phyloP scores from a whole-genome alignment of 441 rosid species.

The Breynia disticha region DNA sequence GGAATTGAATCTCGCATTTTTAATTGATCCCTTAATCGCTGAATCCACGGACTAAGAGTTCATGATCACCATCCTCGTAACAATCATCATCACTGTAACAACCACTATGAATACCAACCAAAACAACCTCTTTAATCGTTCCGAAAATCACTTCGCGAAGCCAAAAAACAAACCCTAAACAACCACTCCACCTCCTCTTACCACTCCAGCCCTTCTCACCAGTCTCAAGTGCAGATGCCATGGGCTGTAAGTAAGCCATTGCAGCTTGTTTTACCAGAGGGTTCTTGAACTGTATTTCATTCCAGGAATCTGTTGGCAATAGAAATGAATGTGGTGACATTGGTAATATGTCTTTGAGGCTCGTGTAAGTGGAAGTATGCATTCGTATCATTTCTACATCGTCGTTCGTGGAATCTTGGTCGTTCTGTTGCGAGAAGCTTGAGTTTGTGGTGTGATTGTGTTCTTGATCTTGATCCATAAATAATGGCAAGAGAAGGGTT shows the following conservation, averaged over 20 bases:
- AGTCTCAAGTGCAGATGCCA: slow-evolving; percentile 24
- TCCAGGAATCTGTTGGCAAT: slow-evolving; percentile 28
- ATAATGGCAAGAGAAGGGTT: too few relatives aligned
- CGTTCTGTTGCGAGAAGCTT: too few relatives aligned
- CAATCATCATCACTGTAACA: slow-evolving; percentile 11
- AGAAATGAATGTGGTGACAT: slow-evolving; percentile 17
- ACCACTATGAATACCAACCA: slow-evolving; percentile 9
- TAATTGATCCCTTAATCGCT: too few relatives aligned
- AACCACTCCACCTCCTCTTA: slow-evolving; percentile 28
- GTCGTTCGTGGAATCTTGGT: slow-evolving; percentile 16
- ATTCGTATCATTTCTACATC: slow-evolving; percentile 34
- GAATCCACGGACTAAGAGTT: too few relatives aligned
- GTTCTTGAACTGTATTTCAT: slow-evolving; percentile 47
- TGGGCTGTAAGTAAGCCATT: slow-evolving; percentile 53
- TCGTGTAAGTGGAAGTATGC: slow-evolving; percentile 32
- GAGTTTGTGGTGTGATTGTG: too few relatives aligned
- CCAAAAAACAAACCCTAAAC: slow-evolving; percentile 26
- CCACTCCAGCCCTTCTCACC: slow-evolving; percentile 23
- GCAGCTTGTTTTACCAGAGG: slow-evolving; percentile 63
- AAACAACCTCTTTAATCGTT: slow-evolving; percentile 14
- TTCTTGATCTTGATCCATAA: too few relatives aligned
- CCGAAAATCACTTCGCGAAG: slow-evolving; percentile 18
- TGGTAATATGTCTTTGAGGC: slow-evolving; percentile 44
- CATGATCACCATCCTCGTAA: slow-evolving; percentile 10
- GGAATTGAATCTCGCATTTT: too few relatives aligned